phyloP scores from a whole-genome alignment of 2,329 filamentous ascomycete species.

The Exutisphaerella laricina region DNA sequence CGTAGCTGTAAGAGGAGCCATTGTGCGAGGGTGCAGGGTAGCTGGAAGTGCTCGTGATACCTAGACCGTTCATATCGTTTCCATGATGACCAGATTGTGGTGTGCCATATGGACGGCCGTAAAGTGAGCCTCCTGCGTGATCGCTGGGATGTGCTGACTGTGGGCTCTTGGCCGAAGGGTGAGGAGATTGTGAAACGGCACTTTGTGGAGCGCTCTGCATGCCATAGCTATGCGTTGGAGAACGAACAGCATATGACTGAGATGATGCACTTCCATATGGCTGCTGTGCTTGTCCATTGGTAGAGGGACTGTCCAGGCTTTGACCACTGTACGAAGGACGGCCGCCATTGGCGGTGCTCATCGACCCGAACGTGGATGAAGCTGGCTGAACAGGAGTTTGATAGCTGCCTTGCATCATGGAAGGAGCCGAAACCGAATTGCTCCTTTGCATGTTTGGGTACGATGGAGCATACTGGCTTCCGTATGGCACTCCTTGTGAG shows the following conservation, averaged over 20 bases:
- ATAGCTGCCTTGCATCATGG: constrained; percentile 27
- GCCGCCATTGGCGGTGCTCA: constrained; percentile 17
- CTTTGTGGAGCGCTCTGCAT: constrained; percentile 27
- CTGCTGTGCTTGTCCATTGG: constrained; percentile 25
- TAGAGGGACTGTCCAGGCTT: constrained; percentile 22
- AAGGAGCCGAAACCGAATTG: constrained; percentile 22
- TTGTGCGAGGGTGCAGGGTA: constrained; percentile 24
- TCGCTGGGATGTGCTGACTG: constrained; percentile 19
- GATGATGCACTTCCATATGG: constrained; percentile 24
- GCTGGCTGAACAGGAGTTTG: constrained; percentile 25
- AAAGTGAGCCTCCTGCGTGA: too few relatives aligned
- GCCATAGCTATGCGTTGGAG: constrained; percentile 27
- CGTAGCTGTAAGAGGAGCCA: constrained; percentile 22
- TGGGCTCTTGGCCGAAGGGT: constrained; percentile 27
- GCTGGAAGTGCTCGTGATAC: constrained; percentile 24
- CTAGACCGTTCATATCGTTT: constrained; percentile 29
- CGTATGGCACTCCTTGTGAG: constrained; percentile 26
- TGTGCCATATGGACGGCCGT: too few relatives aligned
- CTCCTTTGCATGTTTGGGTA: constrained; percentile 27
- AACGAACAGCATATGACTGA: constrained; percentile 29
- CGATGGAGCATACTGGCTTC: constrained; percentile 24
- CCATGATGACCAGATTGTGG: constrained; percentile 23
- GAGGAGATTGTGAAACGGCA: constrained; percentile 28
- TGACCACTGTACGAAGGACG: constrained; percentile 24
- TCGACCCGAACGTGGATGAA: constrained; percentile 24